Percentiles rank a stretch among this genome's conserved stretches.
Evolutionary conservation across 768 basidiomycete genomes (phyloP).

Genomic region (Daedaleopsis sinensis): DNA sequence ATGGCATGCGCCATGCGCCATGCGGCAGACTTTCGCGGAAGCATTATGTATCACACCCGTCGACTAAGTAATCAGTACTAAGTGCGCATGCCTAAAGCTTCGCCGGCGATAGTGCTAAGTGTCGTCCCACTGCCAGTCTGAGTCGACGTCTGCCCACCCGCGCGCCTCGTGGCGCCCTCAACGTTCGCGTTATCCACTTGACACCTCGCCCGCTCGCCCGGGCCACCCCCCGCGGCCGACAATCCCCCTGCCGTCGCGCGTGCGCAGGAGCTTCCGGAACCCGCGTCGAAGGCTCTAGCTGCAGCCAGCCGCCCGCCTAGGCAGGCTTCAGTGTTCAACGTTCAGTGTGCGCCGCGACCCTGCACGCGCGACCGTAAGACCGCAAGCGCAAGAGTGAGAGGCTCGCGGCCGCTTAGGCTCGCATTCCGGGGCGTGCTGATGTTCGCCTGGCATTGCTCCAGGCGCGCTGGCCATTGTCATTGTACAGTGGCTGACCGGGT

Average conservation of each 20-base stretch:
- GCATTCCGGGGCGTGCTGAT: background rate
- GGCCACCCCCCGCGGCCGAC: background rate
- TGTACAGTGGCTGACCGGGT: no score
- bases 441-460: background rate
- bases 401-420: no score
- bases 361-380: background rate
- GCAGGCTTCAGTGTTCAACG: no score
- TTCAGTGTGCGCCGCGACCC: background rate
- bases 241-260: background rate
- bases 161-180: background rate
- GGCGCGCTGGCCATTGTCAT: no score
- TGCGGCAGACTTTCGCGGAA: slow-evolving; percentile 13
- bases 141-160: background rate
- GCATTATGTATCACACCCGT: slow-evolving; percentile 13
- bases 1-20: slow-evolving; percentile 4
- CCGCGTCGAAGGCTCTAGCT: no score
- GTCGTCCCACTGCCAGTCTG: no score
- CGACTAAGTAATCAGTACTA: no score
- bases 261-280: background rate
- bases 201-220: background rate
- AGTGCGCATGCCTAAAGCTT: slow-evolving; percentile 24
- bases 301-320: no score
- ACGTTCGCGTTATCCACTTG: no score
- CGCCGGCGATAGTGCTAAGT: slow-evolving; percentile 7
- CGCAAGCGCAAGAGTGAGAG: no score